Evolutionary conservation across 306 rosid species (phyloP), one percentile per base, ranked within the genome.

Genomic region (Herpetospermum pedunculosum): DNA sequence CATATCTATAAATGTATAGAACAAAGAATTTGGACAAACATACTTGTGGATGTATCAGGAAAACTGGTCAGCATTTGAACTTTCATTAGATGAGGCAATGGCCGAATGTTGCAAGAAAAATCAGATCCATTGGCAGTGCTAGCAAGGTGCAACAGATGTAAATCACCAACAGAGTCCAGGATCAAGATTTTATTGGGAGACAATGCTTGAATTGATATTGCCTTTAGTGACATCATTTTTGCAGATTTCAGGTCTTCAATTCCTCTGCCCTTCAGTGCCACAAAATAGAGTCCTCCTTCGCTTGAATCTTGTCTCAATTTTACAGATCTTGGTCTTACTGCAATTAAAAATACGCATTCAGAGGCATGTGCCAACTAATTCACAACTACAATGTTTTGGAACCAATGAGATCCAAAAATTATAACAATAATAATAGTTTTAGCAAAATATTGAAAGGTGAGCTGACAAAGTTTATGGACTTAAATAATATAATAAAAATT

Each of bases 131-230:
- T 40, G 67, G 82, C 81, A 68, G 88, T 80, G 78, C 72, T 80
- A 71, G 83, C 84, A 72, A 88, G 76, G 82, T 79, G 81, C 82
- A 93, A 82, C 70, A 86, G 70, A 79, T 87, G 92, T 78, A 91
- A 77, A 55, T 84, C 86, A 81, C 98, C 98, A 76, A 63, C 84
- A 6, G 98, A 90, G 77, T 89, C 97, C 83, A 91, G 79, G 76
- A 89, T 80, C 74, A 91, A 47, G 79, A 85, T 85, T 81, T 79
- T 86, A 75, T 77, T 85, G 52, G 83, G 86, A 69, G 96, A 91
- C 73, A 91, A 67, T 49, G 92, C 88, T 64, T 91, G 89, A 87
- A 91, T 81, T 65, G 96, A 87, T 81, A 87, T 78, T 70, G 87
- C 86, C 81, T 91, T 91, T 47, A 79, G 48, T 4, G 89, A 82